These are phyloP conservation scores for Pythium graminicola DNA, from an alignment of 352 stramenopile species.

Conservation along the genomic window DNA sequence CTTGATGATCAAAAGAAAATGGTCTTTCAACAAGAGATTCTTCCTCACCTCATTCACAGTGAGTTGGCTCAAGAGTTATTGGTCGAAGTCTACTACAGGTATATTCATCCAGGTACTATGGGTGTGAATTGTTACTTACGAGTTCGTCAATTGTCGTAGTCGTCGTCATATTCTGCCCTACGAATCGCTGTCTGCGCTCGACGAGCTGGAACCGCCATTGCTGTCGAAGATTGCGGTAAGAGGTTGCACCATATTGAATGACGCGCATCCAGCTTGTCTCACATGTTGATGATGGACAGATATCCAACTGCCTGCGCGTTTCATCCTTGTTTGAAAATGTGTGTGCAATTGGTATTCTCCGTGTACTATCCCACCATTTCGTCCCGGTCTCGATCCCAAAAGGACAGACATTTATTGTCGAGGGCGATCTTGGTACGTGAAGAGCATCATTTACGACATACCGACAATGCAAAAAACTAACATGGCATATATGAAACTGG, in stretches of 20 bases:
- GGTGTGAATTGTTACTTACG: not conserved
- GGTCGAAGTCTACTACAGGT: conserved; percentile 68
- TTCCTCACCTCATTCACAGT: conserved; percentile 50
- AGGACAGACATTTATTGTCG: conserved; percentile 55
- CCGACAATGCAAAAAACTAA: not conserved
- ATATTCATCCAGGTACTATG: not conserved
- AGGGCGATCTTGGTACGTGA: conserved; percentile 51
- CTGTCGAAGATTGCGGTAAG: conserved; percentile 71
- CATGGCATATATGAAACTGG: not conserved
- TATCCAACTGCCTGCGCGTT: conserved; percentile 70
- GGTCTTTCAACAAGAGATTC: conserved; percentile 46
- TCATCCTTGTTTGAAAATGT: conserved; percentile 79
- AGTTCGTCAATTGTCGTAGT: conserved; percentile 21
- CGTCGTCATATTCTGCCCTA: conserved; percentile 51
- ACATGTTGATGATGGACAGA: conserved; percentile 26
- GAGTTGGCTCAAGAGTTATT: conserved; percentile 67
- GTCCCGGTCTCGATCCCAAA: conserved; percentile 40
- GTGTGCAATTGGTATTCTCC: conserved; percentile 70
- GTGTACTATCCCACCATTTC: conserved; percentile 73
- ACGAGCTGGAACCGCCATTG: conserved; percentile 37
- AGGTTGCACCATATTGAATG: not conserved
- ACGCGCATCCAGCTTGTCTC: not conserved
- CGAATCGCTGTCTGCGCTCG: conserved; percentile 33
- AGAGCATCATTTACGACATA: not conserved
- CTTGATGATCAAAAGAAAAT: conserved; percentile 31